phyloP scores from a whole-genome alignment of 2,329 filamentous ascomycete species.

The Fusarium denticulatum region DNA sequence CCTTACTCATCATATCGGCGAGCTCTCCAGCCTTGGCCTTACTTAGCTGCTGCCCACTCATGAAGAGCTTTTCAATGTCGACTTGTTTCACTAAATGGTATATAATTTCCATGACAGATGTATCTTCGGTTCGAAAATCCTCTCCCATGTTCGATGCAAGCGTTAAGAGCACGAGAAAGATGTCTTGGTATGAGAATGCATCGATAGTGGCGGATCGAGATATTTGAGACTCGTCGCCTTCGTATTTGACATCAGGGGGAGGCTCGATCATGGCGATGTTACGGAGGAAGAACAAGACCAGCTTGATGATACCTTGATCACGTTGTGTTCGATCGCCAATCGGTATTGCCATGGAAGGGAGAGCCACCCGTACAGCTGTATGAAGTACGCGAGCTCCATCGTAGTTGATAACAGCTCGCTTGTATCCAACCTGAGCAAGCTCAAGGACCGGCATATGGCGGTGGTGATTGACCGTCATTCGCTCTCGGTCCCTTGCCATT shows the following conservation, averaged over 20 bases:
- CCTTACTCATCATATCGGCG: constrained; percentile 78
- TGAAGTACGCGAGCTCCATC: constrained; percentile 81
- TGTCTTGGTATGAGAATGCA: constrained; percentile 89
- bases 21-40: constrained; percentile 79
- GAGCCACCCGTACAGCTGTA: constrained; percentile 79
- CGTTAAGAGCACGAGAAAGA: constrained; percentile 85
- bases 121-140: constrained; percentile 89
- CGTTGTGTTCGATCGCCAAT: constrained; percentile 78
- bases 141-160: constrained; percentile 93
- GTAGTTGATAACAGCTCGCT: constrained; percentile 86
- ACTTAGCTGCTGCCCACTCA: constrained; percentile 77
- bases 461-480: constrained; percentile 93
- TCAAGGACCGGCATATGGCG: constrained; percentile 90
- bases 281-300: constrained; percentile 87
- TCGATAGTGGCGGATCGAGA: constrained; percentile 89
- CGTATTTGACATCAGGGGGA: constrained; percentile 75
- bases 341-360: constrained; percentile 85
- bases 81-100: constrained; percentile 95
- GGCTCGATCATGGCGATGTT: constrained; percentile 89
- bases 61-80: constrained; percentile 84
- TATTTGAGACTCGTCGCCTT: constrained; percentile 90
- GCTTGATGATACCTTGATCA: constrained; percentile 92
- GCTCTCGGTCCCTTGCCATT: constrained; percentile 78
- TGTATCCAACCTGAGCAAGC: constrained; percentile 88
- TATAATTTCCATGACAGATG: constrained; percentile 88